Conservation (phyloP, 768 basidiomycete genomes). For the Infundibulicybe gibba region DNA sequence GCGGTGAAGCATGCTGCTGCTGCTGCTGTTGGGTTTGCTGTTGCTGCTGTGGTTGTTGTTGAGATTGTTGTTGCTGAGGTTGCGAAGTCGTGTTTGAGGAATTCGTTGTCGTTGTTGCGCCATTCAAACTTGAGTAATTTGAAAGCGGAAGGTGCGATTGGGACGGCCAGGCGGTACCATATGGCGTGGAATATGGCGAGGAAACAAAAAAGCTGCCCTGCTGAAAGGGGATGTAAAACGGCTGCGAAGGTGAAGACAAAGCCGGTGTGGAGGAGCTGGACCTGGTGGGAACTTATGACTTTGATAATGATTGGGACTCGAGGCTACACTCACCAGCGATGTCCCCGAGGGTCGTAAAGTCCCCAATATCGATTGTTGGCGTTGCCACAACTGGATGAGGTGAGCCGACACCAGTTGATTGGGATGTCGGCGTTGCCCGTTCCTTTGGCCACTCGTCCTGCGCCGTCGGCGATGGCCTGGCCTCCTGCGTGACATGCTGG, state of each 20-base stretch:
- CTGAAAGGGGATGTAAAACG: constrained; percentile 38
- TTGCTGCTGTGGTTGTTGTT: too few relatives aligned
- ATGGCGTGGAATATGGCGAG: constrained; percentile 50
- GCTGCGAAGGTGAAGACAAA: constrained; percentile 33
- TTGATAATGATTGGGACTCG: not conserved
- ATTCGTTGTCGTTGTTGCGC: constrained; percentile 49
- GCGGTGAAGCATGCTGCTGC: constrained; percentile 22
- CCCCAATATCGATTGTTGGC: constrained; percentile 33
- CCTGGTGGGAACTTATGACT: constrained; percentile 5
- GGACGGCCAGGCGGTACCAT: constrained; percentile 48
- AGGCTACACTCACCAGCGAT: constrained; percentile 31
- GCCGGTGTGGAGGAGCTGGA: constrained; percentile 31
- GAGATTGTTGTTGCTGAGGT: constrained; percentile 11
- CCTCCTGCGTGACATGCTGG: constrained; percentile 25
- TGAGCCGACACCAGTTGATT: constrained; percentile 17
- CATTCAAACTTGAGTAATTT: constrained; percentile 74
- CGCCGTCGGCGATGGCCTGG: constrained; percentile 17
- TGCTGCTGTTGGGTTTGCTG: constrained; percentile 22
- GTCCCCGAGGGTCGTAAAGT: constrained; percentile 38
- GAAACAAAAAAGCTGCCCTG: constrained; percentile 38
- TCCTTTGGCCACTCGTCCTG: constrained; percentile 46
- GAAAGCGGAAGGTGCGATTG: constrained; percentile 55
- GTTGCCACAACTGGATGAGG: constrained; percentile 13
- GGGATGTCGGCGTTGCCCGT: constrained; percentile 20
- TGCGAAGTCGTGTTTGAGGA: constrained; percentile 16